Base-by-base conservation (phyloP, 805 yeast genomes). In the Saccharomycopsis sp. region DNA sequence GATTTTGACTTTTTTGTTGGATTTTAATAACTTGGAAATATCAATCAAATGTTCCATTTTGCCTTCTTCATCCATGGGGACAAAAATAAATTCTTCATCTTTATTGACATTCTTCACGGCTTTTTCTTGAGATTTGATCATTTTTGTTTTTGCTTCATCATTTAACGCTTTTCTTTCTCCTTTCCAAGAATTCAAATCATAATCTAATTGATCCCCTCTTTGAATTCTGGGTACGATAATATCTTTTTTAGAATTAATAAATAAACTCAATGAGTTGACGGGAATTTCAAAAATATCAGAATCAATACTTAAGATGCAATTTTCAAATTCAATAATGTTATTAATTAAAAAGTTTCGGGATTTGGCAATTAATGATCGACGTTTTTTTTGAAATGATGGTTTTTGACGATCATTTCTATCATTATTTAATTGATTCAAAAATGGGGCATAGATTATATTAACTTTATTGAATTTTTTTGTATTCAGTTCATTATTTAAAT, bases 111-210 rank as follows among this genome's bases (percentile, higher is more conserved):
- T 50, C 4, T 33, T 32, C n/a, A 63, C 61, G n/a, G 38, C 43
- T 4, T 19, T 37, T 34, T 60, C 47, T 14, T 40, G 39, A 4
- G 65, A 62, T 4, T 41, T 40, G 4, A 19, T 20, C 17, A 54
- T 33, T 21, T 44, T 39, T 3, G 5, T 28, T 2, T 36, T 34
- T 19, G 54, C 53, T 32, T 49, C 55, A 8, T 35, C 44, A 5
- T 37, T 39, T n/a, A 66, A 66, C 17, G 26, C 38, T 3, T 17
- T 37, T 40, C 66, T 51, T 14, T 33, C 31, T 3, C 66, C 65
- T 4, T 43, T 49, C 66, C 66, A 61, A 3, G 64, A 52, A 44
- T 61, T 61, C 42, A 50, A 51, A 45, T 62, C 66, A 45, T 61
- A 62, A 35, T 62, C 63, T 25, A 34, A 37, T 5, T 40, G 47